phyloP scores from a whole-genome alignment of 1,139 yeast species.

The Pichia sp. region DNA sequence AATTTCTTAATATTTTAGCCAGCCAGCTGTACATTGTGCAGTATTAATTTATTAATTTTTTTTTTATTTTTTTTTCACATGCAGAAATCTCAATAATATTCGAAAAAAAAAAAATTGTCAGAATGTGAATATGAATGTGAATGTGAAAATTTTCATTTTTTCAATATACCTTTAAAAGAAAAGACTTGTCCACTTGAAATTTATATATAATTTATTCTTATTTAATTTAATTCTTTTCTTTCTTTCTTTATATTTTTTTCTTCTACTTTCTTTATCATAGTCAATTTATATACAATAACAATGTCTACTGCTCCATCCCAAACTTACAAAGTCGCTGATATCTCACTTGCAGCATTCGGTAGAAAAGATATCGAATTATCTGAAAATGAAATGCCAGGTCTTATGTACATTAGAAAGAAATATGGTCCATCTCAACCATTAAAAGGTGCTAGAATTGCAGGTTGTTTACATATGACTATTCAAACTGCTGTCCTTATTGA shows the following conservation, averaged over 20 bases:
- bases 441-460: slow-evolving; percentile 98
- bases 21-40: no score
- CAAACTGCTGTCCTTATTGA: slow-evolving; percentile 99
- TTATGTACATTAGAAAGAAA: slow-evolving; percentile 93
- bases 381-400: slow-evolving; percentile 99
- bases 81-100: not conserved
- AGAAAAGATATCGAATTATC: slow-evolving; percentile 99
- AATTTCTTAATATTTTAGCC: no score
- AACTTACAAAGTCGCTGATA: slow-evolving; percentile 96
- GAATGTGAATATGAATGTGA: not conserved
- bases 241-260: not conserved
- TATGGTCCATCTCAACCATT: slow-evolving; percentile 93
- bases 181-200: not conserved
- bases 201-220: not conserved
- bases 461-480: slow-evolving; percentile 99
- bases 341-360: slow-evolving; percentile 99
- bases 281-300: slow-evolving; percentile 8
- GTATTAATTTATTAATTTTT: not conserved
- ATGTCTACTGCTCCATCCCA: slow-evolving; percentile 55
- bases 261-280: not conserved
- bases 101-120: no score
- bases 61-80: not conserved
- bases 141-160: not conserved
- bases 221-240: not conserved
- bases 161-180: not conserved